phyloP scores from a whole-genome alignment of 805 yeast genomes.

The Lipomyces yamanashiensis region DNA sequence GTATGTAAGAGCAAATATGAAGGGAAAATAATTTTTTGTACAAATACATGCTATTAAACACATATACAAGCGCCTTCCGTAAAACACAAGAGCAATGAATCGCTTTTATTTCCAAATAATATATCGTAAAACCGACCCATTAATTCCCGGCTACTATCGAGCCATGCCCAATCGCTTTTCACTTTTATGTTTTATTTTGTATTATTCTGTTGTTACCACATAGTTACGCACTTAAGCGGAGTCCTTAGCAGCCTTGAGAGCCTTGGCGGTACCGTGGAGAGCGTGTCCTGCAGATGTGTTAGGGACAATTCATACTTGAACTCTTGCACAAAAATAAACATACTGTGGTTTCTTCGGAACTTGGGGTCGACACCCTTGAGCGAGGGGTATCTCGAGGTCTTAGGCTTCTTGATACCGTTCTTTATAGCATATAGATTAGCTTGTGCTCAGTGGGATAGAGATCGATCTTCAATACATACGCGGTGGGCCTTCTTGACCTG shows the following conservation, averaged over 20 bases:
- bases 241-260: conserved; percentile 50
- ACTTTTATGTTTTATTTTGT: neutral
- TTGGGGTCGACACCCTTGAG: conserved; percentile 98
- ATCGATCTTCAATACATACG: conserved; percentile 36
- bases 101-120: neutral
- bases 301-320: neutral
- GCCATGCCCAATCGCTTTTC: neutral
- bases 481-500: conserved; percentile 99
- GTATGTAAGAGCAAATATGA: neutral
- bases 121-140: neutral
- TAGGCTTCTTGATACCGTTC: conserved; percentile 99
- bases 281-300: conserved; percentile 55
- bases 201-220: neutral
- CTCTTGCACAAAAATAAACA: neutral
- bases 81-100: neutral
- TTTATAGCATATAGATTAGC: conserved; percentile 7
- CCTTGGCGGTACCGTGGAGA: conserved; percentile 95
- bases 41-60: conserved; percentile 16
- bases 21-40: conserved; percentile 2
- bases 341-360: conserved; percentile 97
- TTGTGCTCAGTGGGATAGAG: neutral
- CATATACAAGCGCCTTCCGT: conserved; percentile 1
- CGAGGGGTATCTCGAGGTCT: conserved; percentile 97
- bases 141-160: neutral
- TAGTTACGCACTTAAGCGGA: conserved; percentile 14